phyloP scores from a whole-genome alignment of 768 basidiomycete species.

The Mycena alexandri region DNA sequence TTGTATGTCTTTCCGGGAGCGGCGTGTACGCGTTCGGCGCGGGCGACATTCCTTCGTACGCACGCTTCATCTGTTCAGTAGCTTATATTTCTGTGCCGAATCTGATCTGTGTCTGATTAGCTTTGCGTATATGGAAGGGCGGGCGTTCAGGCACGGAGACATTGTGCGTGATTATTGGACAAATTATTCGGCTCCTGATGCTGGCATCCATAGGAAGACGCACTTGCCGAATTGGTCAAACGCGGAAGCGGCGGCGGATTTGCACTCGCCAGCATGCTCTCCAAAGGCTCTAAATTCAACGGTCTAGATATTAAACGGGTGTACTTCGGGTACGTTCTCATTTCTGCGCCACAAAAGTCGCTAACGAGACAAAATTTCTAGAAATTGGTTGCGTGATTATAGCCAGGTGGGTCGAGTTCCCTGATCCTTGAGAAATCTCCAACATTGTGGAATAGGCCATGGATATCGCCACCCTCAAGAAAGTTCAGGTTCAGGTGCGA shows the following conservation, averaged over 20 bases:
- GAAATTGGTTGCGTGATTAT: constrained; percentile 93
- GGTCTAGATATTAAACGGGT: constrained; percentile 87
- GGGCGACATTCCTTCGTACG: constrained; percentile 85
- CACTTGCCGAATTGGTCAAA: constrained; percentile 71
- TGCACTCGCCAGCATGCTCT: constrained; percentile 68
- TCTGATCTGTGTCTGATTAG: constrained; percentile 50
- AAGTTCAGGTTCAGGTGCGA: constrained; percentile 74
- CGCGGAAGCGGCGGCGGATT: constrained; percentile 67
- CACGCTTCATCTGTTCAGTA: constrained; percentile 40
- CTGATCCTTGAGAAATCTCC: not conserved
- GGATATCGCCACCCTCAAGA: constrained; percentile 84
- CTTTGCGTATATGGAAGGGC: constrained; percentile 89
- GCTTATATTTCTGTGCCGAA: constrained; percentile 25
- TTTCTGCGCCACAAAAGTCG: not conserved
- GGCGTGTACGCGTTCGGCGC: constrained; percentile 83
- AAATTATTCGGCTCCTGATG: constrained; percentile 39
- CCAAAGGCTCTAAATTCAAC: constrained; percentile 77
- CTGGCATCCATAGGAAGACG: constrained; percentile 69
- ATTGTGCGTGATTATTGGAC: constrained; percentile 63
- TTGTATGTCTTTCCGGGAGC: constrained; percentile 67
- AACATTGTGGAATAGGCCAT: constrained; percentile 66
- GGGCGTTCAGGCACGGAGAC: constrained; percentile 90
- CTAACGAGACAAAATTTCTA: constrained; percentile 41
- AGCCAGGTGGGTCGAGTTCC: constrained; percentile 63
- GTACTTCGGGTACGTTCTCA: constrained; percentile 74